Percentiles rank a stretch among this genome's conserved stretches.
Evolutionary conservation across 345 rosid genomes (phyloP).

Genomic region (Eucalyptus caleyi): DNA sequence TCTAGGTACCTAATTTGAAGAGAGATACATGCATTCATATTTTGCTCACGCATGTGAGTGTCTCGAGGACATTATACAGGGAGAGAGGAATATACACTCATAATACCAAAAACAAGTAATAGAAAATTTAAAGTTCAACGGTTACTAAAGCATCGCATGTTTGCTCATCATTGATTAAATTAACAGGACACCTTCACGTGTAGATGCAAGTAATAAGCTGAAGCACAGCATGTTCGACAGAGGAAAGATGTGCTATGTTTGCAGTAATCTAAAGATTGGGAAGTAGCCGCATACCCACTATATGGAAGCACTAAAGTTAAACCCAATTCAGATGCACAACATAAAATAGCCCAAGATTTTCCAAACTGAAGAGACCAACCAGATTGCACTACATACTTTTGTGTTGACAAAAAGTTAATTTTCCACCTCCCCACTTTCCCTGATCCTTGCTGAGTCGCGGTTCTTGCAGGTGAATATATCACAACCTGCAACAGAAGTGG

Average conservation of each 20-base stretch:
- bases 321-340: background rate
- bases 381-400: constrained; percentile 39
- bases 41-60: background rate
- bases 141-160: background rate
- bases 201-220: background rate
- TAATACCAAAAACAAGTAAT: background rate
- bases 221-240: background rate
- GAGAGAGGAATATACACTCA: background rate
- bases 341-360: background rate
- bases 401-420: constrained; percentile 82
- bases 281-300: background rate
- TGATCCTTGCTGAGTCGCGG: constrained; percentile 94
- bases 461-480: constrained; percentile 88
- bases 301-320: background rate
- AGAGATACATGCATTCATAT: background rate
- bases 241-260: background rate
- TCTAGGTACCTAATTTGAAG: background rate
- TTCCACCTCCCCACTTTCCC: constrained; percentile 94
- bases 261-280: background rate
- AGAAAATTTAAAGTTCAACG: background rate
- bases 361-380: background rate
- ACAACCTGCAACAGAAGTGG: constrained; percentile 42
- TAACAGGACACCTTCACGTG: background rate
- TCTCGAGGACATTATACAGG: background rate
- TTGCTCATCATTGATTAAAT: background rate